Base-by-base conservation (phyloP, 306 rosid genomes). In the Macrotyloma uniflorum region DNA sequence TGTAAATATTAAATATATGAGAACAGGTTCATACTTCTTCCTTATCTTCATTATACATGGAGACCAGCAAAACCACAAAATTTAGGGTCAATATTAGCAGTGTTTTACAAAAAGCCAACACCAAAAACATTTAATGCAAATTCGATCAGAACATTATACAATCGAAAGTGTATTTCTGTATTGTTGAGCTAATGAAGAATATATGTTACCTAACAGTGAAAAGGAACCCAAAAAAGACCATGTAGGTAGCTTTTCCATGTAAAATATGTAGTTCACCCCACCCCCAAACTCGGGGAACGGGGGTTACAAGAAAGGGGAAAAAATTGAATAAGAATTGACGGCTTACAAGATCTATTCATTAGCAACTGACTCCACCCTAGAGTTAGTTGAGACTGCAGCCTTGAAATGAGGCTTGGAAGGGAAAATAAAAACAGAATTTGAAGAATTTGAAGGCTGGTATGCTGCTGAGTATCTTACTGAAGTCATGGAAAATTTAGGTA, bases 401-500 rank as follows among this genome's bases (percentile, higher is more conserved):
- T 86, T 83, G 80, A 91, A 92, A 13, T 83, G 88, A 80, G 98
- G 98, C 79, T 91, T 85, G 20, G 93, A 88, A 67, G 98, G 98
- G 63, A 88, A 95, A 69, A 95, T 91, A 59, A 92, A 95, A 71
- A 88, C 80, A 61, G 83, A 70, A 81, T 70, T 80, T 8, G 87
- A 84, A 78, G 89, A 79, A 80, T 63, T 75, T 40, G 89, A 79
- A 55, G 91, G 89, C 76, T 91, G 97, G 86, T 91, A 95, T 50
- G 86, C 85, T 61, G 91, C 90, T 12, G 93, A 95, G 81, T 93
- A 92, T 86, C 96, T 88, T 61, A 83, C 89, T 40, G 97, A 90
- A 67, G 93, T 86, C 78, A 93, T 74, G 24, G 90, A 85, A 85
- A 89, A 87, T 85, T 78, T 91, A 4, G 98, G 98, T 66, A 95